phyloP scores from a whole-genome alignment of 2,329 filamentous ascomycete genomes.

The Seiridium cupressi region DNA sequence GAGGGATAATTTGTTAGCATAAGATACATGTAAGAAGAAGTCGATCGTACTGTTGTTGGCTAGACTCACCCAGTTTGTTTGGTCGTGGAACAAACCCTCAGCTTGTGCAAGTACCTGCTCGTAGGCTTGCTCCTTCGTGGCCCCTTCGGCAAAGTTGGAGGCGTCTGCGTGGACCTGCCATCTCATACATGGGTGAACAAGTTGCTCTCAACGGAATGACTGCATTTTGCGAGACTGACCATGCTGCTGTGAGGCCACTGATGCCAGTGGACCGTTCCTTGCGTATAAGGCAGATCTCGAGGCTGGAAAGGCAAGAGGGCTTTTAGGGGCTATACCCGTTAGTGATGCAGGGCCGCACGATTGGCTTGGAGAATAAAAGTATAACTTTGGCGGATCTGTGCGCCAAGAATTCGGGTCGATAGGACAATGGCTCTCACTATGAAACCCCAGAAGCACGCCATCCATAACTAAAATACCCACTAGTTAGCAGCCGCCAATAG shows the following conservation, averaged over 20 bases:
- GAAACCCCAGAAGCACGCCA: background rate
- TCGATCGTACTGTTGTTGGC: background rate
- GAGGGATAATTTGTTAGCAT: background rate
- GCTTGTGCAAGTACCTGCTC: conserved; percentile 71
- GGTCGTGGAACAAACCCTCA: conserved; percentile 65
- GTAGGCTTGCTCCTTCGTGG: conserved; percentile 72
- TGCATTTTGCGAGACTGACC: background rate
- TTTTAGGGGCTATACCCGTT: no score
- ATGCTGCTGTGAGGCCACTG: background rate
- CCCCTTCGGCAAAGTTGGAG: conserved; percentile 65
- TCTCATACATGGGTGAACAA: background rate
- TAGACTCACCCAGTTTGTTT: conserved; percentile 72
- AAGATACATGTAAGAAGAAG: background rate
- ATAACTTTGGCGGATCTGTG: background rate
- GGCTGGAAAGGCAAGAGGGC: no score
- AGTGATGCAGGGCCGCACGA: no score
- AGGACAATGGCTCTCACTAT: background rate
- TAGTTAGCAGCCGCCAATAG: background rate
- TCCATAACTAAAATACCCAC: background rate
- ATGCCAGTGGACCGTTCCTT: background rate
- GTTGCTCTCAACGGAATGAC: background rate
- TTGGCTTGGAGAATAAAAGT: background rate
- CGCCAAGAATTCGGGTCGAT: background rate
- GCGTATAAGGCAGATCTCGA: no score
- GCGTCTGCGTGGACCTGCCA: conserved; percentile 73